Evolutionary conservation across 768 basidiomycete genomes (phyloP), one percentile per base, ranked within the genome.

Genomic region (Goffeauzyma gilvescens): DNA sequence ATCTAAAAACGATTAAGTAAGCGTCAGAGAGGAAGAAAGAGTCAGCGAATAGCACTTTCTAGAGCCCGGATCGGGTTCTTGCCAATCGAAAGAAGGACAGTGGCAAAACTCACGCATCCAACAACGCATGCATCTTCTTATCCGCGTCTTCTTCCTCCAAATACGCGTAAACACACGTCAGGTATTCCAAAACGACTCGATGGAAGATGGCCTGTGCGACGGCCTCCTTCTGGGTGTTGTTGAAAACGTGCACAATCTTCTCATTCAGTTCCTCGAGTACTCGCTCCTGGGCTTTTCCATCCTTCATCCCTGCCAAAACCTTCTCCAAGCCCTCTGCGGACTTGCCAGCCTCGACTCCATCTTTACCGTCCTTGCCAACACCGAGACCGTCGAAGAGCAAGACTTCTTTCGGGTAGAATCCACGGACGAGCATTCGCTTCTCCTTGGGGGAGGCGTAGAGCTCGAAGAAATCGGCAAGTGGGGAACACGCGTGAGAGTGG

Each of bases 401-500:
- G 0, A 76, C 78, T 60, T 95, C 87, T 59, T 81, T 82, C 12
- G 87, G 87, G 51, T 86, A 95, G 50, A 93, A 85, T 47, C 86
- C 83, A 14, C 79, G 74, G 5, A 90, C 66, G 5, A 95, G 69
- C 17, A 84, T 67, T 0, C 78, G 72, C 15, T 83, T 74, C 54
- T 90, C 85, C 50, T 81, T 81, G 1, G 82, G 75, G 38, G 85
- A 84, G 6, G 79, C 72, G 55, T 85, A 81, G 0, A 89, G 71
- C 57, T 89, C 86, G 55, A 80, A 95, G 1, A 84, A 73, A 54
- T 90, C 86, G 1, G 85, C 80, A 9, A 95, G 69, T 6, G 85
- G 78, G 3, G 74, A 69, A 1, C 82, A 75, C 0, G 87, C 84
- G 47, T 90, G 81, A 4, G 79, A 72, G 59, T 93, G 87, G 12